phyloP scores from a whole-genome alignment of 1,284 basidiomycete genomes.

The Ceratobasidium sp. region DNA sequence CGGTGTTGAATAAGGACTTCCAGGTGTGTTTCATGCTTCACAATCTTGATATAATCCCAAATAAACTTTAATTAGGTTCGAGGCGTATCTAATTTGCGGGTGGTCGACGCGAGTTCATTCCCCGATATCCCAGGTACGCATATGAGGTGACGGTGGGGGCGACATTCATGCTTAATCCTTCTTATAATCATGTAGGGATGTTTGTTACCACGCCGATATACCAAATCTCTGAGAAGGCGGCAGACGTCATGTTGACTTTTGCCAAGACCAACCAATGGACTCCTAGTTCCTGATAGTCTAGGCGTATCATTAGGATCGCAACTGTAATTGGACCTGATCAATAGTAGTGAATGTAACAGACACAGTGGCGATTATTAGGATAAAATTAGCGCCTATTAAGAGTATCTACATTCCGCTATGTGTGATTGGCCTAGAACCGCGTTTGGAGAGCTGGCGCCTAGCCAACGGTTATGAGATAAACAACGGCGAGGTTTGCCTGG shows the following conservation, averaged over 20 bases:
- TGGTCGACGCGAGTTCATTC: constrained; percentile 36
- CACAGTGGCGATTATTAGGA: no score
- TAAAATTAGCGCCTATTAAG: no score
- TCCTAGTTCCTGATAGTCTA: background rate
- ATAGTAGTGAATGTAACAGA: no score
- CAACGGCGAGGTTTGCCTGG: no score
- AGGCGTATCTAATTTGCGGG: constrained; percentile 31
- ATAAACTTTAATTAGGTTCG: constrained; percentile 6
- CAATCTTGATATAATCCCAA: no score
- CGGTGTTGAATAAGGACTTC: constrained; percentile 41
- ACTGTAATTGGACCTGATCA: no score
- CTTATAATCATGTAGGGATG: constrained; percentile 15
- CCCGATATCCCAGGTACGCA: constrained; percentile 36
- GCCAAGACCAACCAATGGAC: constrained; percentile 34
- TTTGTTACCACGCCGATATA: constrained; percentile 42
- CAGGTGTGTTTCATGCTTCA: constrained; percentile 3
- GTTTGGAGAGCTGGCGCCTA: no score
- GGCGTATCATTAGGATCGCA: no score
- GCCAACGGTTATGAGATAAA: no score
- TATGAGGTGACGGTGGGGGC: background rate
- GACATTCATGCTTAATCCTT: background rate
- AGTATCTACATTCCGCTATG: no score
- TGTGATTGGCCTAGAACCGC: no score
- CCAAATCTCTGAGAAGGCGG: constrained; percentile 39
- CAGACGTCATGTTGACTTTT: constrained; percentile 39